These are phyloP conservation scores for Persicaria maculosa DNA, from an alignment of 148 eudicot genomes.

Conservation along the genomic window DNA sequence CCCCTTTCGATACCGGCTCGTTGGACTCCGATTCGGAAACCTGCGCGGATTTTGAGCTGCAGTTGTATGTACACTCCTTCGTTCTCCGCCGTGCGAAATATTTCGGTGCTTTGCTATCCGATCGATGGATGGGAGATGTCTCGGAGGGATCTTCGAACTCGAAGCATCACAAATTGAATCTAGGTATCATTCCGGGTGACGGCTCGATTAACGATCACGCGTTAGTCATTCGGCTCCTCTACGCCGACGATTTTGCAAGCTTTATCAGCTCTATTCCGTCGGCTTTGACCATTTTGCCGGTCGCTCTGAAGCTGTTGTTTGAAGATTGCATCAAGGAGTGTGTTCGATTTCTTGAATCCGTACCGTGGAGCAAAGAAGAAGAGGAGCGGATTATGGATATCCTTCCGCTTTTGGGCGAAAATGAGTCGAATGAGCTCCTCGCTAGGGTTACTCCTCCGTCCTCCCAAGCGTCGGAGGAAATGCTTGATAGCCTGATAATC, in stretches of 20 bases:
- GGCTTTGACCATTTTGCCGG: slow-evolving; percentile 50
- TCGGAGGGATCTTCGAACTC: not conserved
- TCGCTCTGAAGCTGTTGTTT: slow-evolving; percentile 62
- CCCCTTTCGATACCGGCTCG: slow-evolving; percentile 23
- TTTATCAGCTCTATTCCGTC: slow-evolving; percentile 24
- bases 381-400: slow-evolving; percentile 43
- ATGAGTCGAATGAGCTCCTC: slow-evolving; percentile 50
- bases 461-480: slow-evolving; percentile 43
- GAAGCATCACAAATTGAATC: slow-evolving; percentile 22
- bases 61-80: slow-evolving; percentile 61
- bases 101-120: slow-evolving; percentile 60
- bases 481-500: slow-evolving; percentile 60
- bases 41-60: slow-evolving; percentile 26
- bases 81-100: slow-evolving; percentile 56
- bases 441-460: slow-evolving; percentile 56
- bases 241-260: slow-evolving; percentile 39
- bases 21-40: slow-evolving; percentile 19
- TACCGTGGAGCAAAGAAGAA: slow-evolving; percentile 90
- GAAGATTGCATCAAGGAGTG: slow-evolving; percentile 72
- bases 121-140: slow-evolving; percentile 59
- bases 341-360: slow-evolving; percentile 66
- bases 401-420: slow-evolving; percentile 44
- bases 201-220: slow-evolving; percentile 44
- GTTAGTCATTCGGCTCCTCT: slow-evolving; percentile 50
- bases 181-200: slow-evolving; percentile 27